Percentiles rank a stretch among this genome's conserved stretches.
phyloP scores from a whole-genome alignment of 306 rosid species.

The Cicer arietinum region DNA sequence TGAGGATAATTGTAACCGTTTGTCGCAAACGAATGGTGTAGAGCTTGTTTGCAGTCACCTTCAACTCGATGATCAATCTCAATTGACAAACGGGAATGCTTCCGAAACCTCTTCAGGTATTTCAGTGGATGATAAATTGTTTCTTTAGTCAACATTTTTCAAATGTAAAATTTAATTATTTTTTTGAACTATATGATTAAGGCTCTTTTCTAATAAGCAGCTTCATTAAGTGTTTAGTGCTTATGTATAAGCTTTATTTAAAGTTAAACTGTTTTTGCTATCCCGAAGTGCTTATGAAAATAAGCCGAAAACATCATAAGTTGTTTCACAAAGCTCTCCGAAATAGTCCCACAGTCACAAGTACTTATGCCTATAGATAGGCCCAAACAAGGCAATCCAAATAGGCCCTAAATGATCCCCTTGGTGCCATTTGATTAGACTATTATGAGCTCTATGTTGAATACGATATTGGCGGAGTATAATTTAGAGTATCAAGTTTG shows the following conservation, averaged over 20 bases:
- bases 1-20: not conserved
- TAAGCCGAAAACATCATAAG: no score
- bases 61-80: constrained; percentile 42
- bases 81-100: constrained; percentile 38
- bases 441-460: not conserved
- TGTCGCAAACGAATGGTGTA: not conserved
- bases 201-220: no score
- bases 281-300: no score
- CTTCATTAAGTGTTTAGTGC: no score
- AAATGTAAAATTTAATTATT: not conserved
- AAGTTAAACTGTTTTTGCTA: no score
- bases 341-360: no score
- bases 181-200: not conserved
- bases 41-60: constrained; percentile 39
- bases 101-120: constrained; percentile 57
- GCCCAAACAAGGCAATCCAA: no score
- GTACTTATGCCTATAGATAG: no score
- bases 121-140: not conserved
- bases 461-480: not conserved
- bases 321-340: no score
- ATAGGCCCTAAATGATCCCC: no score
- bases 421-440: not conserved
- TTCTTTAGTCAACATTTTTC: constrained; percentile 1
- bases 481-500: not conserved
- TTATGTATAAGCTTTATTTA: no score